Conservation (phyloP, 768 basidiomycete species). For the Clitopilus hobsonii region DNA sequence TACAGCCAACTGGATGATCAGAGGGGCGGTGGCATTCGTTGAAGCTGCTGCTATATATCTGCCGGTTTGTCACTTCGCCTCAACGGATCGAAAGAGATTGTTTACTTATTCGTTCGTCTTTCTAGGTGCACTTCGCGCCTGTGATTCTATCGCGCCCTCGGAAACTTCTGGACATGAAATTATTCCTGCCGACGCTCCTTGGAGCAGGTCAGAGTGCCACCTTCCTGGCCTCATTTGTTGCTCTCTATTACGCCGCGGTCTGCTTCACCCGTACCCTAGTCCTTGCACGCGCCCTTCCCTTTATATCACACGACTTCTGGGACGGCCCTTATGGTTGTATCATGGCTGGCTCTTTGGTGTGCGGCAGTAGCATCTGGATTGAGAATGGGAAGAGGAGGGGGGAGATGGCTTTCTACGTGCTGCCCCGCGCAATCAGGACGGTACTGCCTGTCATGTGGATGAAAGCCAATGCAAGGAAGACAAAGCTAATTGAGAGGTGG, state of each 20-base stretch:
- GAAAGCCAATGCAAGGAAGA: constrained; percentile 33
- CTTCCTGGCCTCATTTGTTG: constrained; percentile 70
- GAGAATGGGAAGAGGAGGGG: constrained; percentile 68
- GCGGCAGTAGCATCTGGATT: constrained; percentile 75
- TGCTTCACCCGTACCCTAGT: constrained; percentile 66
- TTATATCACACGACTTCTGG: constrained; percentile 72
- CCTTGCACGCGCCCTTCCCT: constrained; percentile 58
- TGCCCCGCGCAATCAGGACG: constrained; percentile 65
- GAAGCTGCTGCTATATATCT: constrained; percentile 65
- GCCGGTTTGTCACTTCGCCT: constrained; percentile 45
- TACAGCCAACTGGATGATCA: constrained; percentile 47
- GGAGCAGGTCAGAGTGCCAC: constrained; percentile 60
- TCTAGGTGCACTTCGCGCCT: constrained; percentile 67
- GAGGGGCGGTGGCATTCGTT: constrained; percentile 53
- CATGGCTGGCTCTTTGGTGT: constrained; percentile 61
- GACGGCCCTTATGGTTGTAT: constrained; percentile 72
- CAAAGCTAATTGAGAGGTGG: constrained; percentile 51
- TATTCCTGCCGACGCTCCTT: constrained; percentile 35
- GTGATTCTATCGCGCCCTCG: constrained; percentile 55
- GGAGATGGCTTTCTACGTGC: constrained; percentile 77
- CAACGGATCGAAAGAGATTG: neutral
- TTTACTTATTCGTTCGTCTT: neutral
- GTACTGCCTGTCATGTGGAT: constrained; percentile 55
- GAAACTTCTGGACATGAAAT: constrained; percentile 40
- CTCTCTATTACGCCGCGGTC: constrained; percentile 65